Evolutionary conservation across 2,329 filamentous ascomycete species (phyloP), one percentile per base, ranked within the genome.

Genomic region (Diatrype stigma): DNA sequence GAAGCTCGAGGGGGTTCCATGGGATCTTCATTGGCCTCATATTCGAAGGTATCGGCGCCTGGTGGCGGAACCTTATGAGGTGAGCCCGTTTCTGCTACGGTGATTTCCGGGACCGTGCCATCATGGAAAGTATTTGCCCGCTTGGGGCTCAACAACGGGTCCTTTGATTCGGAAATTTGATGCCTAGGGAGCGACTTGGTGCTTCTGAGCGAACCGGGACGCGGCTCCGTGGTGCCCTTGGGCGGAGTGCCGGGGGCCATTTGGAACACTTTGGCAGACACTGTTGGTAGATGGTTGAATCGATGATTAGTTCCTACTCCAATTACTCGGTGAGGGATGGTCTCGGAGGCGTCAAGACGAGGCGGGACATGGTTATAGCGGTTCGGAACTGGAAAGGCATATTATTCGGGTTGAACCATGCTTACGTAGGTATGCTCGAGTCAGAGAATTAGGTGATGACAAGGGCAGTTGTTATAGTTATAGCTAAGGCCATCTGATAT

Each of bases 1-100:
- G 87, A 84, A 21, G 75, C 72, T 52, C 80, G 67, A 1, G 74
- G 74, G 2, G 69, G 61, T 54, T 82, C 79, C 5, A 70, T 53
- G 23, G 67, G 60, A 48, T 81, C 75, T 22, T 81, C 77, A 32
- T 65, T 69, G 17, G 69, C 68, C 28, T 70, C 67, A 4, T 71
- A 73, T 53, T 81, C 79, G 59, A 82, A 82, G 6, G 76, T 70
- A 60, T 79, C 77, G 7, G 70, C 69, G 23, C 62, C 66, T 51
- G 69, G 62, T 32, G 59, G 51, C 26, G 63, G 51, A 46, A 53
- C 45, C 50, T 56, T 46, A 45, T 59, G 47, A 47, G 55, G 49
- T 38, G 56, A 51, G 10, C 51, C 50, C 17, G 57, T 50, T 6
- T 62, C 51, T 56, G 51, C 53, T 23, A 60, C 50, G 21, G 59